Evolutionary conservation across 129 eudicot genomes (phyloP).

Genomic region (Saposhnikovia divaricata): DNA sequence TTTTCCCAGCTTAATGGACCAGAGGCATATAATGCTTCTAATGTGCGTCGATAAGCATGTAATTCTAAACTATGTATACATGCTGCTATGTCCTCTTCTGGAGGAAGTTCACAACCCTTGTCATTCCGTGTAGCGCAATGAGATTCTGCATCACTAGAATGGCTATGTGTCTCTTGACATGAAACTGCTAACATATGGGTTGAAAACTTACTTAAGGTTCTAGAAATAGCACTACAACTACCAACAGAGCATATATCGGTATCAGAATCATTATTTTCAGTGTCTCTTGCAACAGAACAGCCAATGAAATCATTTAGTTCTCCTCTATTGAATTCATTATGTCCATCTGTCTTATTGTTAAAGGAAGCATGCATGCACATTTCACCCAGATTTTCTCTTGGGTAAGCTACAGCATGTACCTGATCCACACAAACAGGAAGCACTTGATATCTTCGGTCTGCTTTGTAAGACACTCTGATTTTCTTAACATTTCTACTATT

Average conservation of each 20-base stretch:
- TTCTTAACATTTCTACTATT: slow-evolving; percentile 28
- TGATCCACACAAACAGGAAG: slow-evolving; percentile 28
- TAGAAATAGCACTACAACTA: slow-evolving; percentile 67
- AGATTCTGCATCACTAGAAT: slow-evolving; percentile 83
- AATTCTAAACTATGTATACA: slow-evolving; percentile 79
- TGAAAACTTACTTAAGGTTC: slow-evolving; percentile 30
- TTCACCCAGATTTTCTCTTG: slow-evolving; percentile 41
- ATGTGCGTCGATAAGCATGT: slow-evolving; percentile 80
- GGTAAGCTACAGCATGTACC: slow-evolving; percentile 63
- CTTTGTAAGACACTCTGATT: slow-evolving; percentile 32
- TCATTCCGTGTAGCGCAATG: slow-evolving; percentile 24
- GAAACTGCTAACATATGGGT: slow-evolving; percentile 19
- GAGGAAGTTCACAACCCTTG: slow-evolving; percentile 18
- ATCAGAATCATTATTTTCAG: slow-evolving; percentile 35
- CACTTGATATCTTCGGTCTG: slow-evolving; percentile 18
- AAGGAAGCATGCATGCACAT: slow-evolving; percentile 37
- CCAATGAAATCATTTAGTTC: slow-evolving; percentile 35
- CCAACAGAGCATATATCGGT: slow-evolving; percentile 69
- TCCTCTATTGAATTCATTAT: slow-evolving; percentile 31
- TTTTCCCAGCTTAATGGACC: slow-evolving; percentile 98
- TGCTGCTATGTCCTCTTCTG: slow-evolving; percentile 43
- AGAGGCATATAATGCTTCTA: slow-evolving; percentile 87
- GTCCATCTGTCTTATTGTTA: slow-evolving; percentile 33
- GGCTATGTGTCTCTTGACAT: slow-evolving; percentile 29
- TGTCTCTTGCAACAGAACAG: not conserved